A percentile compares a stretch with the other conserved stretches of the same genome.
phyloP scores from a whole-genome alignment of 495 filamentous ascomycete species.

The Lasiosphaeria miniovina region DNA sequence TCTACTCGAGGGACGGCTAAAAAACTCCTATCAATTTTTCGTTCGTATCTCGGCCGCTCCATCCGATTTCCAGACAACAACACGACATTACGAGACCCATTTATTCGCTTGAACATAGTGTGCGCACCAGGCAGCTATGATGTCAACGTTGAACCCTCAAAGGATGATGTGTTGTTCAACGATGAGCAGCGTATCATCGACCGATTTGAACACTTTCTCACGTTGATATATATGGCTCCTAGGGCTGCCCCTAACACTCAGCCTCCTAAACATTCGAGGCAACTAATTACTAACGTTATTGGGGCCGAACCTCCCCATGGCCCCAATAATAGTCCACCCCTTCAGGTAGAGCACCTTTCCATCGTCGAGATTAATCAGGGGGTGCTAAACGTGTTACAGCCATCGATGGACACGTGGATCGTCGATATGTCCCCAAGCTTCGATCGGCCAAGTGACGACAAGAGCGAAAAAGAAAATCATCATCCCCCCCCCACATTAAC shows the following conservation, averaged over 20 bases:
- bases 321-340: too few species aligned
- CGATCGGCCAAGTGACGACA: constrained; percentile 15
- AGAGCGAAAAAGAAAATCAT: not conserved
- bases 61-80: not conserved
- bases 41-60: constrained; percentile 17
- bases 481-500: not conserved
- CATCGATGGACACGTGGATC: constrained; percentile 9
- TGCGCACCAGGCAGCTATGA: constrained; percentile 77
- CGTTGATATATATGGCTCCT: constrained; percentile 35
- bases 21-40: constrained; percentile 53
- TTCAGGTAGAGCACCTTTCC: too few species aligned
- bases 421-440: constrained; percentile 22
- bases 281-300: too few species aligned
- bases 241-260: too few species aligned
- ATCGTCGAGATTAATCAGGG: too few species aligned
- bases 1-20: constrained; percentile 60
- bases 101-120: constrained; percentile 68
- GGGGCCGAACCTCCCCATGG: too few species aligned
- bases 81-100: constrained; percentile 50
- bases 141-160: constrained; percentile 83
- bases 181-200: constrained; percentile 51
- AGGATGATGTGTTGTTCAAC: constrained; percentile 82
- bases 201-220: constrained; percentile 55
- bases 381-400: too few species aligned
- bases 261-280: too few species aligned